Conservation (phyloP, 1,139 yeast genomes). For the Suhomyces bribrorum region DNA sequence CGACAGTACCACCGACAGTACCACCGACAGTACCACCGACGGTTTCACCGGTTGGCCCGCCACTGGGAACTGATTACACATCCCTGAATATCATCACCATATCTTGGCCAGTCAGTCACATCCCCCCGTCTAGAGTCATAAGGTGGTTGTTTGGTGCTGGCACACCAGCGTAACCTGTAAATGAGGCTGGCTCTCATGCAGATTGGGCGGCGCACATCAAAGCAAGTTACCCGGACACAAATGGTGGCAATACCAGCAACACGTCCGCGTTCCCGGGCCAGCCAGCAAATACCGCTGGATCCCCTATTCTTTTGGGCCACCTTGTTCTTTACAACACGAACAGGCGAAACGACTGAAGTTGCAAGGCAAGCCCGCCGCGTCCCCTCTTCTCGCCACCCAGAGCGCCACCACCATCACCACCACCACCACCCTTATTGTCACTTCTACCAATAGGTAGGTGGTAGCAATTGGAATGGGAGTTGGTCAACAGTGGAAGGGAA, state of each 20-base stretch:
- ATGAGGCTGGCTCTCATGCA: neutral
- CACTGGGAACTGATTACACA: no score
- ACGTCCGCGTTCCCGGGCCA: constrained; percentile 8
- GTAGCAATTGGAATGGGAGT: neutral
- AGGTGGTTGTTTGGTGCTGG: neutral
- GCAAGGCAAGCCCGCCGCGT: no score
- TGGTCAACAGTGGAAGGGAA: neutral
- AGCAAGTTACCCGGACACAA: constrained; percentile 12
- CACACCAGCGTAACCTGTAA: constrained; percentile 1
- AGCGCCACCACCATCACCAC: neutral
- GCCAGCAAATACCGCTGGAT: constrained; percentile 3
- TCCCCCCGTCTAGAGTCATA: no score
- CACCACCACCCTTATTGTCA: neutral
- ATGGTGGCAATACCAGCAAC: constrained; percentile 12
- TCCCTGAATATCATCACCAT: no score
- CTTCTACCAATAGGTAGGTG: neutral
- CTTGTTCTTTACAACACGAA: neutral
- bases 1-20: no score
- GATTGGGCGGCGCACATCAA: neutral
- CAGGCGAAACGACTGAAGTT: no score
- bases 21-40: no score
- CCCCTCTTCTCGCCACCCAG: neutral
- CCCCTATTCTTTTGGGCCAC: constrained; percentile 7
- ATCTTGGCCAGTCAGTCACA: no score
- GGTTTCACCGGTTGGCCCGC: no score